These are phyloP conservation scores for Diaporthe sp. DNA, from an alignment of 2,329 filamentous ascomycete genomes.

Conservation along the genomic window DNA sequence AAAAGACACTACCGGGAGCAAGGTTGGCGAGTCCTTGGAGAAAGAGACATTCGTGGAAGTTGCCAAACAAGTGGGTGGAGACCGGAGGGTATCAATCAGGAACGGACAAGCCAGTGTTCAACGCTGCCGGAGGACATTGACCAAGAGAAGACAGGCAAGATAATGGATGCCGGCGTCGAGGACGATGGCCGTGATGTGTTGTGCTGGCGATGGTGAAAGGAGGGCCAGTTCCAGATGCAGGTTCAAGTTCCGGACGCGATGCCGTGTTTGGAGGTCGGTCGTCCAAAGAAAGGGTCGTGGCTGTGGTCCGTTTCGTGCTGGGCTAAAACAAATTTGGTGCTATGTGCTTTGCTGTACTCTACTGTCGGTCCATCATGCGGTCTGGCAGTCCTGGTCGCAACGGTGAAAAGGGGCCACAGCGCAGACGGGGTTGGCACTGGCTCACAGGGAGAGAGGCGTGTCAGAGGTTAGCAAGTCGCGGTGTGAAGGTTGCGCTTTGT, in stretches of 20 bases:
- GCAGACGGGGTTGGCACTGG: constrained; percentile 28
- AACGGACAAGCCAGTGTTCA: constrained; percentile 29
- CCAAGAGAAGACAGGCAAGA: constrained; percentile 5
- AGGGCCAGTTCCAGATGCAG: constrained; percentile 21
- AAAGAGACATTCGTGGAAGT: constrained; percentile 36
- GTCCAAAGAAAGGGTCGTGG: constrained; percentile 28
- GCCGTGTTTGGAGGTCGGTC: constrained; percentile 17
- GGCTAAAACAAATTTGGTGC: constrained; percentile 32
- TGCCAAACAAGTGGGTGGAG: constrained; percentile 3
- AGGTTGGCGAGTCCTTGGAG: constrained; percentile 34
- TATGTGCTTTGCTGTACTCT: constrained; percentile 30
- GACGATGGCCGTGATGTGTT: not conserved
- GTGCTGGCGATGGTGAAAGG: constrained; percentile 17
- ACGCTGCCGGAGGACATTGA: constrained; percentile 28
- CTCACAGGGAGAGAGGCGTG: constrained; percentile 20
- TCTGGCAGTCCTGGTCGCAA: constrained; percentile 25
- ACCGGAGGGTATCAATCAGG: constrained; percentile 30
- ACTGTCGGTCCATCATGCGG: constrained; percentile 29
- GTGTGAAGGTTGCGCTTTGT: constrained; percentile 31
- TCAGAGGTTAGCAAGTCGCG: constrained; percentile 30
- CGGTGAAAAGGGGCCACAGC: constrained; percentile 32
- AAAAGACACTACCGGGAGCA: constrained; percentile 36
- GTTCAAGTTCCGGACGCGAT: constrained; percentile 24
- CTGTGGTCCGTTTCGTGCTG: constrained; percentile 11
- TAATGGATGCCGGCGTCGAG: not conserved